Conservation (phyloP, 2,329 filamentous ascomycete species). For the Sordariomycetes sp. region DNA sequence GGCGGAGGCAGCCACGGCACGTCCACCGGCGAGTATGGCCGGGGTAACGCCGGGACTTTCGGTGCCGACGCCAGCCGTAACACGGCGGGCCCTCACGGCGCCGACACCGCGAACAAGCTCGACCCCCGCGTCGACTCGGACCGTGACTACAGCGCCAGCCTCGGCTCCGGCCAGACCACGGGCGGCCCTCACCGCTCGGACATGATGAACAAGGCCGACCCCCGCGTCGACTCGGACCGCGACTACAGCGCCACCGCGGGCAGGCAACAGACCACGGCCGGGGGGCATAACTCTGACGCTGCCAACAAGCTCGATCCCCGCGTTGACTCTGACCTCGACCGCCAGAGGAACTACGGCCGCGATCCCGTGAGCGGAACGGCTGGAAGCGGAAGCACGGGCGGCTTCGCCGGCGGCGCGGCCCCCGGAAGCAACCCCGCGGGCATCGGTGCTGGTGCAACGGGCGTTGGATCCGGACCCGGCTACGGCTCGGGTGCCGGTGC, state of each 20-base stretch:
- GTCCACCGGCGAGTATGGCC: conserved; percentile 6
- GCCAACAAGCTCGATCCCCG: conserved; percentile 42
- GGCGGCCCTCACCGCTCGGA: conserved; percentile 37
- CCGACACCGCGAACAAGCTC: conserved; percentile 40
- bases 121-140: conserved; percentile 46
- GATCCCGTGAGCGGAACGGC: conserved; percentile 21
- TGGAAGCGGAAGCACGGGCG: not conserved
- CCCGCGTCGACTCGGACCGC: conserved; percentile 36
- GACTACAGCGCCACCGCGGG: conserved; percentile 7
- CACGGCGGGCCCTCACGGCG: conserved; percentile 31
- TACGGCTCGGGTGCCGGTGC: not conserved
- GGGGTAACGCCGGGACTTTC: conserved; percentile 10
- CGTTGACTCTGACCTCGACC: conserved; percentile 43
- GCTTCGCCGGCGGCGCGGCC: not conserved
- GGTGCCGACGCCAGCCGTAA: conserved; percentile 5
- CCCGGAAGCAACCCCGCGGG: not conserved
- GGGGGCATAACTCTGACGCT: conserved; percentile 28
- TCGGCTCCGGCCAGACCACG: conserved; percentile 40
- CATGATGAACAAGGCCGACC: conserved; percentile 42
- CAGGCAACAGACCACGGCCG: conserved; percentile 15
- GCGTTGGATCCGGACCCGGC: too few relatives aligned
- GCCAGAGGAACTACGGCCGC: conserved; percentile 41
- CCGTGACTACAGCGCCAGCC: conserved; percentile 41
- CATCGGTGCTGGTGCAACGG: not conserved
- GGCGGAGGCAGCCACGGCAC: conserved; percentile 2